Evolutionary conservation across 1,139 yeast genomes (phyloP).

Genomic region (Nadsonia starkeyi-henricii): DNA sequence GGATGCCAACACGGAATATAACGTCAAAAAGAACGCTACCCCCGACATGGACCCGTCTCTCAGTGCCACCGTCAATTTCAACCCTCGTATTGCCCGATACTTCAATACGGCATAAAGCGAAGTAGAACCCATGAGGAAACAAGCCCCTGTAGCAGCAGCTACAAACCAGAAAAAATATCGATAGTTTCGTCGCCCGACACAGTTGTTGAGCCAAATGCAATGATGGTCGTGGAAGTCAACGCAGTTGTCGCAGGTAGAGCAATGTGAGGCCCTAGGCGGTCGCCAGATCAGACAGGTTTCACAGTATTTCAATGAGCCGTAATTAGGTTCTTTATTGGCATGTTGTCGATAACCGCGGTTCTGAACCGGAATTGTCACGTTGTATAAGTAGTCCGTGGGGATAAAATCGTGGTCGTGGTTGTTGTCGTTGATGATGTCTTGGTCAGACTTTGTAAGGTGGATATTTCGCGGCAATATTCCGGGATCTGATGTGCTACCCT

Average conservation of each 20-base stretch:
- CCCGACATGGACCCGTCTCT: conserved; percentile 20
- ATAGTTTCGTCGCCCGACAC: conserved; percentile 64
- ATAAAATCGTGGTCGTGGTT: conserved; percentile 28
- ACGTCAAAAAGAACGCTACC: conserved; percentile 33
- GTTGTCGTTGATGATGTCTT: no score
- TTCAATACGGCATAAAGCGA: conserved; percentile 29
- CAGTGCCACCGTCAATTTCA: conserved; percentile 24
- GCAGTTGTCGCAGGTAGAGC: conserved; percentile 54
- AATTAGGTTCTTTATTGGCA: conserved; percentile 12
- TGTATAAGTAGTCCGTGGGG: conserved; percentile 53
- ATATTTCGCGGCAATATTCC: conserved; percentile 57
- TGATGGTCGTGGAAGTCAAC: conserved; percentile 54
- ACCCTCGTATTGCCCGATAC: conserved; percentile 36
- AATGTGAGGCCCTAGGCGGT: conserved; percentile 60
- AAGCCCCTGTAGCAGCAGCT: conserved; percentile 26
- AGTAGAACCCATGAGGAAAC: conserved; percentile 15
- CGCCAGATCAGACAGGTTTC: conserved; percentile 51
- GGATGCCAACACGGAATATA: conserved; percentile 32
- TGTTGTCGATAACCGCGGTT: conserved; percentile 1
- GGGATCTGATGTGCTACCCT: conserved; percentile 51
- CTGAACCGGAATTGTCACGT: conserved; percentile 39
- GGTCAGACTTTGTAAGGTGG: no score
- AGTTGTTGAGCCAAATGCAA: conserved; percentile 67
- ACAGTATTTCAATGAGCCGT: conserved; percentile 40
- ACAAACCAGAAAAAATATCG: conserved; percentile 34